These are phyloP conservation scores for Trichopus zeylanicus DNA, from an alignment of 116 monocot species.

Conservation along the genomic window DNA sequence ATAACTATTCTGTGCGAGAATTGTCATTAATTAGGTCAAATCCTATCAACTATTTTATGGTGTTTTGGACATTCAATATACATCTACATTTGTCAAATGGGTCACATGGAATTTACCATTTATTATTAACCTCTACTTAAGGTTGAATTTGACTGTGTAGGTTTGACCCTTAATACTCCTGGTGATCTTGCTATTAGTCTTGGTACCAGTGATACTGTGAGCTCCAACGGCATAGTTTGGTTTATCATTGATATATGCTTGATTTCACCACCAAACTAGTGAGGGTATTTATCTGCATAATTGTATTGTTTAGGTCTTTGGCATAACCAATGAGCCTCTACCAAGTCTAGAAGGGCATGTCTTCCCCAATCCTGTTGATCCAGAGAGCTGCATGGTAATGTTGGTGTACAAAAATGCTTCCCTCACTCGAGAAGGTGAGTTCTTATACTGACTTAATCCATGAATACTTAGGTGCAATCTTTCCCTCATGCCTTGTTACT, in stretches of 20 bases:
- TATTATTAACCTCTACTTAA: neutral
- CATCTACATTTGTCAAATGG: too few relatives aligned
- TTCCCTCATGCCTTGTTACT: too few relatives aligned
- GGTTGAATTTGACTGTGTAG: conserved; percentile 17
- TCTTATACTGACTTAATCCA: neutral
- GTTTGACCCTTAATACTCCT: conserved; percentile 77
- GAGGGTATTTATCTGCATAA: neutral
- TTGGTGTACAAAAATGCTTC: conserved; percentile 91
- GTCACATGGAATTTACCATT: too few relatives aligned
- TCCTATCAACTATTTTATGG: too few relatives aligned
- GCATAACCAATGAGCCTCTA: conserved; percentile 59
- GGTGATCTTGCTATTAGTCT: conserved; percentile 97
- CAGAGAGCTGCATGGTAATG: conserved; percentile 96
- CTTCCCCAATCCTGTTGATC: conserved; percentile 92
- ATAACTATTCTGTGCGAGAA: neutral
- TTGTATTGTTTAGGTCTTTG: conserved; percentile 59
- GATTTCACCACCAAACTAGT: neutral
- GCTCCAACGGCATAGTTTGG: conserved; percentile 3
- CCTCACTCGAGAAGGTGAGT: too few relatives aligned
- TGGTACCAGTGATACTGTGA: conserved; percentile 96
- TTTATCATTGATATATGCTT: too few relatives aligned
- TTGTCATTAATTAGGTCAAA: neutral
- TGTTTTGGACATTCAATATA: neutral
- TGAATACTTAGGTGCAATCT: neutral
- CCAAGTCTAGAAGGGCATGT: conserved; percentile 87